Percentiles rank a stretch among this genome's conserved stretches.
Conservation (phyloP, 768 basidiomycete species). For the Calocybe indica region DNA sequence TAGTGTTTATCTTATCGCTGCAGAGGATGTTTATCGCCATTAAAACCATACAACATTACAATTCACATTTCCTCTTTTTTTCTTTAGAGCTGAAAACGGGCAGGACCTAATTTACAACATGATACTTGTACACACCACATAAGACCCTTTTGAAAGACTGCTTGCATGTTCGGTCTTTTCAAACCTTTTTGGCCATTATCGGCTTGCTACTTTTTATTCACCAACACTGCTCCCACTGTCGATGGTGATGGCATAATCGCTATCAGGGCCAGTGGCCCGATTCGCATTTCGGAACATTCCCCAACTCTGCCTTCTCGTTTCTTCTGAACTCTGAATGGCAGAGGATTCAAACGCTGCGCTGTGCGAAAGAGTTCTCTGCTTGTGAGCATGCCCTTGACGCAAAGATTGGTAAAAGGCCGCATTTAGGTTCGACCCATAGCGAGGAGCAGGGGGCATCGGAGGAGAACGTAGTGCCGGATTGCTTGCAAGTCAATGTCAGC, state of each 20-base stretch:
- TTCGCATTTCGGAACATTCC: neutral
- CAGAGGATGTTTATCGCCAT: no score
- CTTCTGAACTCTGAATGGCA: conserved; percentile 1
- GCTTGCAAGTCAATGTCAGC: conserved; percentile 8
- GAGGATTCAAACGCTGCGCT: conserved; percentile 9
- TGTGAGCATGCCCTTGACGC: conserved; percentile 5
- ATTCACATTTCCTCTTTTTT: no score
- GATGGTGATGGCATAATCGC: neutral
- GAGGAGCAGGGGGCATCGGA: conserved; percentile 9
- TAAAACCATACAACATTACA: no score
- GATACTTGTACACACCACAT: neutral
- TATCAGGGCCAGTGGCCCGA: no score
- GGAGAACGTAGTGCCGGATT: conserved; percentile 17
- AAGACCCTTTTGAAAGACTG: neutral
- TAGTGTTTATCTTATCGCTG: no score
- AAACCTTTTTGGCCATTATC: neutral
- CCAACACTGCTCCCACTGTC: neutral
- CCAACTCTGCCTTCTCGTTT: conserved; percentile 13
- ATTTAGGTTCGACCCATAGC: conserved; percentile 5
- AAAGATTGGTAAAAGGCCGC: neutral
- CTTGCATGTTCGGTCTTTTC: no score
- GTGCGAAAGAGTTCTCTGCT: conserved; percentile 16
- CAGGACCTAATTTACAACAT: neutral
- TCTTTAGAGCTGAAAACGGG: no score
- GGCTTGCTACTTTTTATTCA: neutral